Conservation (phyloP, 2,329 filamentous ascomycete genomes). For the Aspergillus sp. region DNA sequence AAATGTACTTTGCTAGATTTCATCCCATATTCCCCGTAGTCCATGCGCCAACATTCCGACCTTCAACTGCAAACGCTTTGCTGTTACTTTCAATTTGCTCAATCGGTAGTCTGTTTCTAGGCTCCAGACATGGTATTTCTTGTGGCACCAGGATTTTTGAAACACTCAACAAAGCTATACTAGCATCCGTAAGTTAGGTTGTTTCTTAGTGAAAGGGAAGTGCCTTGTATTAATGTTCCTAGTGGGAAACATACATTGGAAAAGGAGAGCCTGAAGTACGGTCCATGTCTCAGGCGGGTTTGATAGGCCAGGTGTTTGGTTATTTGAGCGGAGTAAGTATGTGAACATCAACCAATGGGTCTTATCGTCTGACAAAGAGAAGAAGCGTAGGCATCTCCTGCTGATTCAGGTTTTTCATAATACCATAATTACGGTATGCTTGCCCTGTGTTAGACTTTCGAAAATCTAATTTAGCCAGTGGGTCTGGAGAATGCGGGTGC, state of each 20-base stretch:
- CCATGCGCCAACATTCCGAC: slow-evolving; percentile 14
- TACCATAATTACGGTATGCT: slow-evolving; percentile 25
- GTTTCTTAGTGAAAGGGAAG: background rate
- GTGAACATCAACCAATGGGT: no score
- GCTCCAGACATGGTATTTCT: slow-evolving; percentile 29
- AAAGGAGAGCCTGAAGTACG: background rate
- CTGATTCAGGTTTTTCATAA: slow-evolving; percentile 32
- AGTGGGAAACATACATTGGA: slow-evolving; percentile 8
- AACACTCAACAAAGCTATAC: slow-evolving; percentile 21
- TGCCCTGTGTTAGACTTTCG: slow-evolving; percentile 16
- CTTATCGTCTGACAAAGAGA: background rate
- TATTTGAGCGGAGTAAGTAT: slow-evolving; percentile 1
- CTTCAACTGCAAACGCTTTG: slow-evolving; percentile 30
- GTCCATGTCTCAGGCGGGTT: slow-evolving; percentile 8
- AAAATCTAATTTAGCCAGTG: background rate
- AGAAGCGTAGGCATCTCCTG: slow-evolving; percentile 28
- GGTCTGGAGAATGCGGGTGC: slow-evolving; percentile 12
- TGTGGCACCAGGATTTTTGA: slow-evolving; percentile 33
- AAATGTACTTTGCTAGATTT: slow-evolving; percentile 5
- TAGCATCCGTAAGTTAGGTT: background rate
- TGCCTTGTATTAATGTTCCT: no score
- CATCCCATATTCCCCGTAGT: slow-evolving; percentile 5
- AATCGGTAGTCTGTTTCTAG: slow-evolving; percentile 38
- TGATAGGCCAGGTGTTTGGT: slow-evolving; percentile 12
- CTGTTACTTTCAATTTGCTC: slow-evolving; percentile 41